Evolutionary conservation across 176 grass and related monocot species (phyloP).

Genomic region (Elaeis guineensis): DNA sequence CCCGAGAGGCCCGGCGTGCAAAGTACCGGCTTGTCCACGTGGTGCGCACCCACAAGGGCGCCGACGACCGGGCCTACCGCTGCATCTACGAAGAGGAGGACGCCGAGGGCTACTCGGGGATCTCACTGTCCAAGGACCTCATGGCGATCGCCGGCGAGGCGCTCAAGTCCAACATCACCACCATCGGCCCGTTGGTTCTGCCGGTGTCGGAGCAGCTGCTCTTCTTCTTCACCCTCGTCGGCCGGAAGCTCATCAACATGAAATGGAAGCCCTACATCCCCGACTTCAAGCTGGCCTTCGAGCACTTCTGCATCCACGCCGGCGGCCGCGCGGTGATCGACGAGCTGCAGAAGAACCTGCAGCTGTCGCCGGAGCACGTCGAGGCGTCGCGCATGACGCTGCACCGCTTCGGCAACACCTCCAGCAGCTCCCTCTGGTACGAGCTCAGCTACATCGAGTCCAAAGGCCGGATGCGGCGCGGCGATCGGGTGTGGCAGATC

Average conservation of each 20-base stretch:
- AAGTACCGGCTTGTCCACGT: constrained; percentile 87
- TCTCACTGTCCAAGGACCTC: constrained; percentile 82
- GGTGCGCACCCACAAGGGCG: constrained; percentile 80
- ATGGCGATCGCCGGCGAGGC: constrained; percentile 94
- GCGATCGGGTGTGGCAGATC: constrained; percentile 89
- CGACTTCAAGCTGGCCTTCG: constrained; percentile 85
- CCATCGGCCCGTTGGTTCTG: constrained; percentile 77
- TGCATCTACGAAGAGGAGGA: constrained; percentile 92
- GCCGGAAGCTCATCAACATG: constrained; percentile 56
- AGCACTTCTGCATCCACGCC: constrained; percentile 94
- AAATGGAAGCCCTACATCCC: constrained; percentile 81
- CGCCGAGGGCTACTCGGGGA: constrained; percentile 60
- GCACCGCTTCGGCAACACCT: constrained; percentile 84
- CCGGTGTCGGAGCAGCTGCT: constrained; percentile 93
- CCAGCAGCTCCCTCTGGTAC: constrained; percentile 95
- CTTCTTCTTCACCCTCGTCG: constrained; percentile 82
- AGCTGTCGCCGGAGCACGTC: constrained; percentile 66
- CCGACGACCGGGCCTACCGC: constrained; percentile 66
- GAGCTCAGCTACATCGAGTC: constrained; percentile 93
- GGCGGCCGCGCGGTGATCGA: constrained; percentile 81
- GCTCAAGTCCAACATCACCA: constrained; percentile 91
- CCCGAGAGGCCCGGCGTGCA: constrained; percentile 49
- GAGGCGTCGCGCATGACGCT: constrained; percentile 86
- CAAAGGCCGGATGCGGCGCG: constrained; percentile 71
- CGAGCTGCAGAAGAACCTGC: constrained; percentile 84